These are phyloP conservation scores for Actinidia polygama DNA, from an alignment of 179 eudicot species.

Conservation along the genomic window DNA sequence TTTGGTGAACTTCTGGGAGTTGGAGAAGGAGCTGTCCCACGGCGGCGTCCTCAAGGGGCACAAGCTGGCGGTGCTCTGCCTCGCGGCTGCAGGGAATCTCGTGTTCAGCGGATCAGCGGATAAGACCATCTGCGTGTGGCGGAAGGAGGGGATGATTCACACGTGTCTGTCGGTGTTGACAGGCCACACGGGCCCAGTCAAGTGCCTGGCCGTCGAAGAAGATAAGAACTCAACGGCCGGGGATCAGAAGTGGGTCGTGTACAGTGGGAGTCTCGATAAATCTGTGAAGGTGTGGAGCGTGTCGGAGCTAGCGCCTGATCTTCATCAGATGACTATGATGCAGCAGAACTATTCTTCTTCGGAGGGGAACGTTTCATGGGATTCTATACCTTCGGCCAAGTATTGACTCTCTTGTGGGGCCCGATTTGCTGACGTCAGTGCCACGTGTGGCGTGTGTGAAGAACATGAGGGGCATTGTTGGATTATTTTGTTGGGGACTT, in stretches of 20 bases:
- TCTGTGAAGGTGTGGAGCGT: slow-evolving; percentile 81
- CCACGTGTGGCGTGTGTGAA: not conserved
- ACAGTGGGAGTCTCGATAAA: slow-evolving; percentile 82
- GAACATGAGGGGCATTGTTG: not conserved
- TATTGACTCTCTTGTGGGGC: slow-evolving; percentile 1
- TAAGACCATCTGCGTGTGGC: slow-evolving; percentile 76
- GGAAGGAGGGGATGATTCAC: slow-evolving; percentile 37
- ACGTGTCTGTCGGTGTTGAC: slow-evolving; percentile 46
- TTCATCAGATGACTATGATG: slow-evolving; percentile 32
- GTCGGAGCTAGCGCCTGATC: slow-evolving; percentile 34
- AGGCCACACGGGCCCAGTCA: slow-evolving; percentile 80
- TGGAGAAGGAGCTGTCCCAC: slow-evolving; percentile 39
- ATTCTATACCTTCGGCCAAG: slow-evolving; percentile 37
- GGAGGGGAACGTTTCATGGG: slow-evolving; percentile 29
- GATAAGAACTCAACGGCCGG: slow-evolving; percentile 27
- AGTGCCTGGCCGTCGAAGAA: slow-evolving; percentile 69
- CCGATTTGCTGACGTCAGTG: not conserved
- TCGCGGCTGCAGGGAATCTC: slow-evolving; percentile 58
- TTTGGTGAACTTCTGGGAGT: slow-evolving; percentile 63
- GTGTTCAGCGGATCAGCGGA: slow-evolving; percentile 82
- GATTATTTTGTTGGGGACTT: slow-evolving; percentile 4
- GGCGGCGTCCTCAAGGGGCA: slow-evolving; percentile 66
- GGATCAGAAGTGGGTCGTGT: slow-evolving; percentile 54
- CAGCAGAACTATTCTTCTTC: slow-evolving; percentile 5
- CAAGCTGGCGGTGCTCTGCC: slow-evolving; percentile 67